Percentiles rank a stretch among this genome's conserved stretches.
Conservation (phyloP, 2,329 filamentous ascomycete species). For the Botryotinia globosa region DNA sequence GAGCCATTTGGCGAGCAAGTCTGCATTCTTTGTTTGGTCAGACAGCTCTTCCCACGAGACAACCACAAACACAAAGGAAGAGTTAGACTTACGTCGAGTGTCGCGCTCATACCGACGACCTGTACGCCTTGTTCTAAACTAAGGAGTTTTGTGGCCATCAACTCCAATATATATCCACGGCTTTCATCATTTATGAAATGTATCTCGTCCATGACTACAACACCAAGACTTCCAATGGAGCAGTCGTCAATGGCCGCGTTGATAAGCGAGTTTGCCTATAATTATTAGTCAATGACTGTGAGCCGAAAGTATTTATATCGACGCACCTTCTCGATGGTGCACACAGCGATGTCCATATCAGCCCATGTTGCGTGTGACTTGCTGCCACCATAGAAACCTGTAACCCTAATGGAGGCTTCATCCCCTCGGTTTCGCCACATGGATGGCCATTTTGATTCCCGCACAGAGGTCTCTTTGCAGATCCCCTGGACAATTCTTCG, state of each 20-base stretch:
- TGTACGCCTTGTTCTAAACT: constrained; percentile 65
- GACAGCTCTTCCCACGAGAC: not conserved
- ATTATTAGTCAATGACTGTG: constrained; percentile 6
- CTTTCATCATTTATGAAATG: constrained; percentile 79
- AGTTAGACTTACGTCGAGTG: constrained; percentile 56
- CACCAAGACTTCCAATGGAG: constrained; percentile 58
- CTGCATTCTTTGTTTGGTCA: constrained; percentile 56
- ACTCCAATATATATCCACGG: constrained; percentile 72
- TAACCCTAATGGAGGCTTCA: constrained; percentile 60
- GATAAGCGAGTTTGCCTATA: constrained; percentile 68
- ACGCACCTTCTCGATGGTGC: constrained; percentile 72
- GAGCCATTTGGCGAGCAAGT: constrained; percentile 67
- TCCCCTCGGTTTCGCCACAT: constrained; percentile 55
- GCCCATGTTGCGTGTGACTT: constrained; percentile 65
- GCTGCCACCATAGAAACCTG: constrained; percentile 73
- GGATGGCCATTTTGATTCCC: constrained; percentile 34
- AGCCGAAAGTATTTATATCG: not conserved
- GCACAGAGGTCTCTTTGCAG: constrained; percentile 32
- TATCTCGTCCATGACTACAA: constrained; percentile 73
- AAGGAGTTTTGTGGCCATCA: constrained; percentile 72
- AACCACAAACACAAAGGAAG: not conserved
- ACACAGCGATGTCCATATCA: constrained; percentile 75
- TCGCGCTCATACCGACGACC: constrained; percentile 78
- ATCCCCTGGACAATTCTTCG: constrained; percentile 63
- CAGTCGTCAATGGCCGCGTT: constrained; percentile 72